A percentile compares a stretch with the other conserved stretches of the same genome.
Evolutionary conservation across 2,329 filamentous ascomycete species (phyloP).

Genomic region (Paraphaeosphaeria sporulosa): DNA sequence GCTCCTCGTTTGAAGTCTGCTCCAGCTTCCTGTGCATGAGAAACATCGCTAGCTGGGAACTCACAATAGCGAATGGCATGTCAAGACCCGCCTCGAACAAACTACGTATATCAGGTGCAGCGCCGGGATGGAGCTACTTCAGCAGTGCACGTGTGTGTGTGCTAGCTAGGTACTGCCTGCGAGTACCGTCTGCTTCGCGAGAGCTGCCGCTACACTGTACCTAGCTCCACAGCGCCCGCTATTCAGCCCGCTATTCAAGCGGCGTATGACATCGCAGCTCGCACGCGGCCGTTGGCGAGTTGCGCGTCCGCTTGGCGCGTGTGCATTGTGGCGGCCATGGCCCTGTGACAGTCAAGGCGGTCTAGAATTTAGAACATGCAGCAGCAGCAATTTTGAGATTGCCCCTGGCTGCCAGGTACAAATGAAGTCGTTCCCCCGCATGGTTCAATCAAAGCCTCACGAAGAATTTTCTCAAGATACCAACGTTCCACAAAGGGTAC

Average conservation of each 20-base stretch:
- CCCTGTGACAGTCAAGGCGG: slow-evolving; percentile 35
- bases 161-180: not conserved
- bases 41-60: not conserved
- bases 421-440: slow-evolving; percentile 30
- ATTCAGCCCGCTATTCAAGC: not conserved
- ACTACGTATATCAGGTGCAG: not conserved
- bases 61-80: not conserved
- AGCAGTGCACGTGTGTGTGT: not conserved
- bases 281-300: not conserved
- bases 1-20: slow-evolving; percentile 4
- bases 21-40: not conserved
- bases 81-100: not conserved
- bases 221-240: not conserved
- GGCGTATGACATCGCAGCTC: slow-evolving; percentile 4
- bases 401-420: slow-evolving; percentile 27
- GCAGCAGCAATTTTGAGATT: slow-evolving; percentile 16
- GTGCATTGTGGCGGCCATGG: slow-evolving; percentile 28
- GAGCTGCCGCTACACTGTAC: not conserved
- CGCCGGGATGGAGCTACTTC: not conserved
- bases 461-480: slow-evolving; percentile 10
- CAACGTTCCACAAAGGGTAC: not conserved
- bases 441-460: slow-evolving; percentile 9
- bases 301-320: slow-evolving; percentile 24
- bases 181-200: not conserved
- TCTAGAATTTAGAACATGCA: slow-evolving; percentile 35